These are phyloP conservation scores for Scolecobasidium constrictum DNA, from an alignment of 2,329 filamentous ascomycete species.

Conservation along the genomic window DNA sequence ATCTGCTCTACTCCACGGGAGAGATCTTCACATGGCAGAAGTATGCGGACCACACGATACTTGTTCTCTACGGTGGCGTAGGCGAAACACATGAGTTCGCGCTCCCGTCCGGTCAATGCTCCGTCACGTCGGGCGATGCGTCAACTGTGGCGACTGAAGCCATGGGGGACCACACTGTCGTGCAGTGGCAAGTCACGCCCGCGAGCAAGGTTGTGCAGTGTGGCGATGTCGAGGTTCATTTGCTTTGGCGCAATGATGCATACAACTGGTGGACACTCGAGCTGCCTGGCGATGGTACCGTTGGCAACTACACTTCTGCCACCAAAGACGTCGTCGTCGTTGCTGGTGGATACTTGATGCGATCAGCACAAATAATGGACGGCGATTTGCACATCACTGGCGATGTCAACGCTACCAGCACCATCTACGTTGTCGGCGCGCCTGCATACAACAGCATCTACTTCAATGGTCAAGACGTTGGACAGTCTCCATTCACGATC, in stretches of 20 bases:
- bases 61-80: conserved; percentile 53
- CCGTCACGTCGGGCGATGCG: neutral
- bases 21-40: conserved; percentile 57
- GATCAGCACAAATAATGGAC: conserved; percentile 45
- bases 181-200: conserved; percentile 1
- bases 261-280: conserved; percentile 35
- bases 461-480: neutral
- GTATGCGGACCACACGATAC: too few relatives aligned
- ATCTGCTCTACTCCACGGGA: conserved; percentile 55
- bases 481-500: neutral
- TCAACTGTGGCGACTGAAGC: neutral
- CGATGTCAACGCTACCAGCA: conserved; percentile 58
- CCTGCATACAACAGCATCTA: conserved; percentile 33
- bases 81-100: conserved; percentile 54
- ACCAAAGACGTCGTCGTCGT: conserved; percentile 37
- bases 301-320: conserved; percentile 21
- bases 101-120: conserved; percentile 22
- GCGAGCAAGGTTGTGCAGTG: conserved; percentile 26
- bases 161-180: neutral
- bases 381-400: conserved; percentile 51
- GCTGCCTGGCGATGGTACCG: conserved; percentile 18
- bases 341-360: conserved; percentile 53
- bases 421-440: conserved; percentile 57
- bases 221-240: conserved; percentile 22
- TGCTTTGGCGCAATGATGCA: conserved; percentile 27